Base-by-base conservation (phyloP, 371 early-diverging fungal genomes). In the Coemansia sp. region DNA sequence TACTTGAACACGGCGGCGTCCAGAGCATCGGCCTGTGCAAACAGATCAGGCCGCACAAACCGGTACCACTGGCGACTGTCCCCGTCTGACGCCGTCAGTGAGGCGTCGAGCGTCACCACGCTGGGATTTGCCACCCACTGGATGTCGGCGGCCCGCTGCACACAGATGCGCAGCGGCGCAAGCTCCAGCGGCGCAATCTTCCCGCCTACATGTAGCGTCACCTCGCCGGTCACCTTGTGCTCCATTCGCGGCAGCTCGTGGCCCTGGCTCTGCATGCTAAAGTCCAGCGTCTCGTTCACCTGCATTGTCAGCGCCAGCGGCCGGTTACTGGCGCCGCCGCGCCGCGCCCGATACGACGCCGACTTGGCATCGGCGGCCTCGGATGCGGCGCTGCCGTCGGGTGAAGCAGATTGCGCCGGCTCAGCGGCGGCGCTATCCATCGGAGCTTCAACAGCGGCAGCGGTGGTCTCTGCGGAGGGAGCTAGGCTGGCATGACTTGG, bases 1-100 rank as follows among this genome's bases (percentile, higher is more conserved):
- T 69, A 75, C 62, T 75, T 75, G 62, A 75, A 75, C 43, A 75
- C 70, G 8, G 58, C 52, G 7, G 66, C 69, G 18, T 53, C 64
- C 48, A 48, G 40, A 10, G 18, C 68, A 6, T n/a, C 33, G 8
- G 57, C 55, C 18, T 62, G 59, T 6, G 75, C 70, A 62, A 75
- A 75, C 42, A 75, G 52, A 33, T 75, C 66, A 10, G 75, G 75
- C 33, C 75, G 69, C 57, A 75, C 69, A 51, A 75, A 75, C 34
- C 75, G 69, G 59, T 62, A 75, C 75, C 75, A 69, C 60, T 69
- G 66, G 49, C 66, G 49, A 0, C 65, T 60, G 16, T 61, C 65
- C n/a, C 11, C 56, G 53, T 57, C 47, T 1, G 62, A 10, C 7
- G 62, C 54, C 3, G 72, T 64, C 49, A 58, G 36, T 16, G 75